phyloP scores from a whole-genome alignment of 2,329 filamentous ascomycete genomes.

The Aspergillus awamori region DNA sequence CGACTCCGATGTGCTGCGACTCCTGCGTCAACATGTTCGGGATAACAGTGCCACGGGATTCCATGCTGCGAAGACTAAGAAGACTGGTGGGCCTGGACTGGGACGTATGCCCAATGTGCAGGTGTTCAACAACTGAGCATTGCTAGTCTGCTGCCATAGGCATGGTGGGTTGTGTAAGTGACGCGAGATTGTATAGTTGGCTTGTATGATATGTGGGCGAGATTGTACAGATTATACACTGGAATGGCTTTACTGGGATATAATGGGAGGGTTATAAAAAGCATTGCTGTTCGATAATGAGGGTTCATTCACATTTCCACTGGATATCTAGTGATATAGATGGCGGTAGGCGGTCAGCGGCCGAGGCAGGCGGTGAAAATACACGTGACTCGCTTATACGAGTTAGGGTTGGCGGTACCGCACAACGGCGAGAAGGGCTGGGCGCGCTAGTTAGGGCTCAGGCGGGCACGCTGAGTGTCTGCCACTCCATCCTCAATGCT shows the following conservation, averaged over 20 bases:
- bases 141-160: slow-evolving; percentile 10
- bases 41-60: slow-evolving; percentile 61
- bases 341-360: too few relatives aligned
- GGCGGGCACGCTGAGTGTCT: slow-evolving; percentile 24
- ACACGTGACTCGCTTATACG: slow-evolving; percentile 41
- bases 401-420: slow-evolving; percentile 28
- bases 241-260: not conserved
- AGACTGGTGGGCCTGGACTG: slow-evolving; percentile 43
- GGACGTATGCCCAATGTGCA: slow-evolving; percentile 54
- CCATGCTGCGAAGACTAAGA: slow-evolving; percentile 43
- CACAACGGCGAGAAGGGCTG: slow-evolving; percentile 25
- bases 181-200: not conserved
- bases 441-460: slow-evolving; percentile 30
- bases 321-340: too few relatives aligned
- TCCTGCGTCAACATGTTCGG: slow-evolving; percentile 81
- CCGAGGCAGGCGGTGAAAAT: not conserved
- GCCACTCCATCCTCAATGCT: slow-evolving; percentile 40
- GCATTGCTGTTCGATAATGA: too few relatives aligned
- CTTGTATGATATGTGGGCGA: not conserved
- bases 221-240: too few relatives aligned
- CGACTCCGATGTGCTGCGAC: slow-evolving; percentile 73
- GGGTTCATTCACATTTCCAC: too few relatives aligned
- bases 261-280: not conserved
- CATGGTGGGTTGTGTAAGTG: not conserved
- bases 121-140: slow-evolving; percentile 33